Conservation (phyloP, 768 basidiomycete species). For the Lentinula detonsa region DNA sequence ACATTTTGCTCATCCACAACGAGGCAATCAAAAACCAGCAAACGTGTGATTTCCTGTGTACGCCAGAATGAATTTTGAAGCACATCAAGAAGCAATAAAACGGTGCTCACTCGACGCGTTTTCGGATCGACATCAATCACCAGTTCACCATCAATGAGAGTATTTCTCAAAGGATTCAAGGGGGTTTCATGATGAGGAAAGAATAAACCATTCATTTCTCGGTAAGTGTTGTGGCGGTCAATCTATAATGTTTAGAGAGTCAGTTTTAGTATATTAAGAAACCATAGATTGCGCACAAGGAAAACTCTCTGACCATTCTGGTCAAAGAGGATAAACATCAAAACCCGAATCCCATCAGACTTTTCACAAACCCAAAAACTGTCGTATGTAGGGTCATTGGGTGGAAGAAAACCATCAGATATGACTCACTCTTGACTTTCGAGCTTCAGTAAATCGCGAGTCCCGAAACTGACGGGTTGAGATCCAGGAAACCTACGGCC, state of each 20-base stretch:
- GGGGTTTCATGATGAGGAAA: constrained; percentile 87
- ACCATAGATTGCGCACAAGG: constrained; percentile 49
- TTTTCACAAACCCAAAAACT: constrained; percentile 99
- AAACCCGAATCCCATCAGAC: constrained; percentile 89
- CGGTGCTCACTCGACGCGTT: constrained; percentile 54
- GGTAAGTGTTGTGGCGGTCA: constrained; percentile 89
- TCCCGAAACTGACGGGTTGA: constrained; percentile 89
- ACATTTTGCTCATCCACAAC: constrained; percentile 83
- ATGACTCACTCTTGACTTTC: constrained; percentile 74
- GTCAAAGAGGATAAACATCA: constrained; percentile 73
- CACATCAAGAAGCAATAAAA: background rate
- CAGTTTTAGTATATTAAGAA: background rate
- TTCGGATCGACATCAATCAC: constrained; percentile 83
- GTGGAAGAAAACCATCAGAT: background rate
- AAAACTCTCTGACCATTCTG: constrained; percentile 52
- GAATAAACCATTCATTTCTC: constrained; percentile 65
- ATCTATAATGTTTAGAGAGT: constrained; percentile 46
- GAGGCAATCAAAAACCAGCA: constrained; percentile 89
- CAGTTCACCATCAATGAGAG: constrained; percentile 89
- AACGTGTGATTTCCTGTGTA: constrained; percentile 69
- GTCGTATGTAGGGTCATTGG: constrained; percentile 7
- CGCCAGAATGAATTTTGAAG: background rate
- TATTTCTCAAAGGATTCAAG: constrained; percentile 61
- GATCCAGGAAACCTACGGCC: constrained; percentile 82
- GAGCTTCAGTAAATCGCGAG: constrained; percentile 63